Evolutionary conservation across 108 stramenopile genomes (phyloP).

Genomic region (Phaeodactylum tricornutum): DNA sequence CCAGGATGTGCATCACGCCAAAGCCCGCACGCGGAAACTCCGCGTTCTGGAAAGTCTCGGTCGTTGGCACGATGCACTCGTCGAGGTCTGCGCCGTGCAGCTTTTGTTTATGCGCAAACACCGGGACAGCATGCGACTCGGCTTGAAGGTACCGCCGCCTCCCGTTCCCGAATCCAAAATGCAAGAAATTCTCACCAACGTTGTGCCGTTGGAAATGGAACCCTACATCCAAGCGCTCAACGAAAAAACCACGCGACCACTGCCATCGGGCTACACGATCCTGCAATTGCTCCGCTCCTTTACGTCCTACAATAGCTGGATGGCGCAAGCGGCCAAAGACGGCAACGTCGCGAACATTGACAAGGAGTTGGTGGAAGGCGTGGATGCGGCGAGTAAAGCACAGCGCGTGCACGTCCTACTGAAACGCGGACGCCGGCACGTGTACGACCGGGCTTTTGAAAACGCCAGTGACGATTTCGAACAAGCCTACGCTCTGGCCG

Average conservation of each 20-base stretch:
- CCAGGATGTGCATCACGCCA: constrained; percentile 48
- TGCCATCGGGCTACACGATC: constrained; percentile 75
- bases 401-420: constrained; percentile 39
- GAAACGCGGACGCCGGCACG: constrained; percentile 67
- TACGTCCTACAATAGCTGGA: constrained; percentile 80
- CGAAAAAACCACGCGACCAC: constrained; percentile 14
- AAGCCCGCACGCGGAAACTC: constrained; percentile 72
- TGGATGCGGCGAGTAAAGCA: constrained; percentile 17
- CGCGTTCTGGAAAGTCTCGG: constrained; percentile 62
- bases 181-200: constrained; percentile 58
- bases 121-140: constrained; percentile 64
- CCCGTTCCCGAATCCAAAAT: constrained; percentile 76
- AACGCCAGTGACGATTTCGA: constrained; percentile 56
- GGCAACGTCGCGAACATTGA: constrained; percentile 40
- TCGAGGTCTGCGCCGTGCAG: constrained; percentile 77
- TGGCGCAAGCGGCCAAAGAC: constrained; percentile 59
- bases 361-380: constrained; percentile 21
- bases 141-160: constrained; percentile 54
- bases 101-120: constrained; percentile 78
- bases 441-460: constrained; percentile 56
- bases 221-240: constrained; percentile 13
- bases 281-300: constrained; percentile 67
- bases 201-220: constrained; percentile 61
- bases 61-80: constrained; percentile 38
- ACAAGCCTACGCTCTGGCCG: constrained; percentile 40